Base-by-base conservation (phyloP, 2,329 filamentous ascomycete genomes). In the Trichoderma sp. region DNA sequence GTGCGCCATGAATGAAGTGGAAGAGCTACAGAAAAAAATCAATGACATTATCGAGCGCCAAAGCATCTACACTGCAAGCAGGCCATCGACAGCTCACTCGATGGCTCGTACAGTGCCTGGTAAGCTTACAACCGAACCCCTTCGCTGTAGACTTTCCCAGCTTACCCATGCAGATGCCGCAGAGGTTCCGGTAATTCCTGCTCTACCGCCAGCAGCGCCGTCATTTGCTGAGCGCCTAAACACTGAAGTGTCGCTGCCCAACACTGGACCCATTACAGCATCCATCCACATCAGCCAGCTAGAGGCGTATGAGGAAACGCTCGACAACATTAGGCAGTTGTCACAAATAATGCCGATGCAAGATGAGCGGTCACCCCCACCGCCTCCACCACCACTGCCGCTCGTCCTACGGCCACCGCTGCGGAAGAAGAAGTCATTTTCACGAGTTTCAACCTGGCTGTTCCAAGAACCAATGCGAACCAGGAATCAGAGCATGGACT, bases 351-450 rank as follows among this genome's bases (percentile, higher is more conserved):
- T 49, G 61, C 74, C 71, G 72, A 73, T 64, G 72, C 70, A 61
- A 66, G 71, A 72, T 31, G 76, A 81, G 27, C 79, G 81, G 5
- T 47, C 47, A 11, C 76, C 79, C 7, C 79, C 81, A 1, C 55
- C 82, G 0, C 63, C 85, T 1, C 85, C 86, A 3, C 87, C 85
- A 1, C 87, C 88, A 2, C 79, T 89, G 5, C 87, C 87, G 0
- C 81, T 89, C 29, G 84, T 88, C 19, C 81, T 88, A 68, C 84
- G 85, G n/a, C 87, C 87, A 8, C 86, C 87, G 1, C 76, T 90
- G 71, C 82, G 88, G 70, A 90, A 90, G 81, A 90, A 89, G 82
- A 90, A 90, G 75, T 89, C 88, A 0, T 90, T 91, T 75, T 88
- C 87, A 11, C 83, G 84, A 19, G 86, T 90, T 10, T 89, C 88